A percentile compares a stretch with the other conserved stretches of the same genome.
phyloP scores from a whole-genome alignment of 331 rosid species.

The Erythrophleum ivorense region DNA sequence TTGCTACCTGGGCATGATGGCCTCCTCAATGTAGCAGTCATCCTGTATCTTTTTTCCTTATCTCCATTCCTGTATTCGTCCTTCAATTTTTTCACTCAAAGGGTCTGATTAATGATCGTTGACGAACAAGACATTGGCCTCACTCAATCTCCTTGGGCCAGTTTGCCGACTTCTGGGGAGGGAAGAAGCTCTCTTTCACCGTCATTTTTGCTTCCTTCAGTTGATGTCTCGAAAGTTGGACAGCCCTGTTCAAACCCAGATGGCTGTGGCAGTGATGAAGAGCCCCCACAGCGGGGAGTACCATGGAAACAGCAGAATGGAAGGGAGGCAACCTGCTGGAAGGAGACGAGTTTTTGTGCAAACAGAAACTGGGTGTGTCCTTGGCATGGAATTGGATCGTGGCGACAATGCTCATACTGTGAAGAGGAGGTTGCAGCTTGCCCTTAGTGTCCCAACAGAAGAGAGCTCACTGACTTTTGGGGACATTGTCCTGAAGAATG shows the following conservation, averaged over 20 bases:
- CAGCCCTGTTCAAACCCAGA: conserved; percentile 77
- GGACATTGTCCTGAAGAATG: conserved; percentile 68
- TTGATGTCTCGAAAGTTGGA: conserved; percentile 72
- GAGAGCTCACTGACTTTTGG: conserved; percentile 74
- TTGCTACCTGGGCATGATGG: conserved; percentile 32
- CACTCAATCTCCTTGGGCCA: conserved; percentile 38
- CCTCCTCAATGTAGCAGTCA: conserved; percentile 29
- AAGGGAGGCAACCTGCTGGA: conserved; percentile 57
- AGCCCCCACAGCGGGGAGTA: conserved; percentile 47
- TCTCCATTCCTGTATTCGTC: neutral
- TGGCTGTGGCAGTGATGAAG: conserved; percentile 63
- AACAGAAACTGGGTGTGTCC: conserved; percentile 68
- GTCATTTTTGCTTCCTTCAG: conserved; percentile 46
- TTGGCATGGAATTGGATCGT: conserved; percentile 77
- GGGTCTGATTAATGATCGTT: conserved; percentile 51
- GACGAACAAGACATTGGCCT: conserved; percentile 17
- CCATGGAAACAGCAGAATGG: conserved; percentile 47
- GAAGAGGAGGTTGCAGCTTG: conserved; percentile 80
- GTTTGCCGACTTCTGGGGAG: conserved; percentile 53
- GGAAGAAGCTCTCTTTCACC: conserved; percentile 56
- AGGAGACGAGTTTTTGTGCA: conserved; percentile 78
- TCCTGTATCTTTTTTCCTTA: neutral
- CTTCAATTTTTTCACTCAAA: conserved; percentile 20
- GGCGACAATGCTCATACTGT: conserved; percentile 74
- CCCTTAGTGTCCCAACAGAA: conserved; percentile 68